Evolutionary conservation across 768 basidiomycete species (phyloP).

Genomic region (Termitomyces titanicus): DNA sequence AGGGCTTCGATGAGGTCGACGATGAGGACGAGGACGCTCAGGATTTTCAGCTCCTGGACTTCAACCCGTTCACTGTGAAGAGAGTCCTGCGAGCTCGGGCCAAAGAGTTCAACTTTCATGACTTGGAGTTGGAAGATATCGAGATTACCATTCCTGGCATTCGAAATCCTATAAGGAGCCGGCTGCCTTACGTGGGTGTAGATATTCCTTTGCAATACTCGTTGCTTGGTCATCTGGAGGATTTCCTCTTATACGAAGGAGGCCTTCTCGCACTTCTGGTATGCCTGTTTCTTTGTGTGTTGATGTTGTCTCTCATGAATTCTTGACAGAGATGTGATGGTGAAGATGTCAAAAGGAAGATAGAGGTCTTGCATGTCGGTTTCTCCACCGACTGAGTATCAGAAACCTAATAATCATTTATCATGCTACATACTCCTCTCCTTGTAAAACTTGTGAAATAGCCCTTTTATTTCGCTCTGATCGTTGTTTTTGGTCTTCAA

Average conservation of each 20-base stretch:
- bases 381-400: not conserved
- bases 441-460: too few species aligned
- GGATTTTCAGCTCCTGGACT: constrained; percentile 5
- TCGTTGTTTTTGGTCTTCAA: not conserved
- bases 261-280: constrained; percentile 32
- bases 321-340: not conserved
- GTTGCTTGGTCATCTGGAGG: constrained; percentile 17
- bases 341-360: not conserved
- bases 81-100: not conserved
- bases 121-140: not conserved
- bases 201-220: constrained; percentile 2
- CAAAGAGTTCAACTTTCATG: not conserved
- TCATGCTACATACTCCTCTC: not conserved
- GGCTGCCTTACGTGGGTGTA: constrained; percentile 24
- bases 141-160: constrained; percentile 13
- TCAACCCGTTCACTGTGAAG: constrained; percentile 2
- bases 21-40: not conserved
- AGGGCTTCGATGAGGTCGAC: not conserved
- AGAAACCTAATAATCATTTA: too few species aligned
- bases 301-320: not conserved
- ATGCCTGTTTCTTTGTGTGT: constrained; percentile 3
- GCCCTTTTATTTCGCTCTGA: not conserved
- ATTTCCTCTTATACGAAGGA: constrained; percentile 37
- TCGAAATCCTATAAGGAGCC: constrained; percentile 18
- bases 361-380: constrained; percentile 9